Base-by-base conservation (phyloP, 108 stramenopile genomes). In the Skeletonema menzelii region DNA sequence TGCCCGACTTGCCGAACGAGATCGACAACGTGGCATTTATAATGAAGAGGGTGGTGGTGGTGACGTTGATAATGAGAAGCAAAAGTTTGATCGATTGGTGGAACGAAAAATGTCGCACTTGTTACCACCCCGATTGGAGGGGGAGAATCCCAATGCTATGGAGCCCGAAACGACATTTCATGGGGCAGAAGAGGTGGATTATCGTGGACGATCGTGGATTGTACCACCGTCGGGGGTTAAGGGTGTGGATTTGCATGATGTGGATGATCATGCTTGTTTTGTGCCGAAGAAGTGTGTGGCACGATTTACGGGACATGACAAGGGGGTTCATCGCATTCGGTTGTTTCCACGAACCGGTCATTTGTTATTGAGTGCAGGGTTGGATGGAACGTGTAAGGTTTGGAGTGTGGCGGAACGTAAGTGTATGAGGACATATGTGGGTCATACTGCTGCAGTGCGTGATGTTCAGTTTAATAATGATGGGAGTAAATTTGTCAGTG, bases 341-440 rank as follows among this genome's bases (percentile, higher is more conserved):
- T 85, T 97, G 27, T 97, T 94, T 85, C 99, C 99, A n/a, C 82
- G 86, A 15, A 93, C 91, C 11, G 99, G 98, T 2, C 99, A 99
- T 86, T 83, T 99, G 65, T 71, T 99, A n/a, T 73, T 99, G 14
- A 94, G 94, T 67, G 97, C 83, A 8, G 97, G 96, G 19, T 78
- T 99, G 80, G 99, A 99, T 78, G 95, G 97, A 17, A 84, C 80
- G n/a, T 89, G 90, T 65, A 97, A 96, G 69, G 85, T 97, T 35
- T 99, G 97, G 97, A 85, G 86, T 63, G 85, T 94, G 46, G 82
- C 71, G 1, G 58, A 88, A 27, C 56, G 79, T 15, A 73, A 83
- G 42, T 73, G 91, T 35, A 89, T 96, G 91, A 75, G 98, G 53
- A 97, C 97, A 6, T 99, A 99, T 78, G 47, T 72, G 11, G 99